Base-by-base conservation (phyloP, 805 yeast genomes). In the Lachancea cidri region DNA sequence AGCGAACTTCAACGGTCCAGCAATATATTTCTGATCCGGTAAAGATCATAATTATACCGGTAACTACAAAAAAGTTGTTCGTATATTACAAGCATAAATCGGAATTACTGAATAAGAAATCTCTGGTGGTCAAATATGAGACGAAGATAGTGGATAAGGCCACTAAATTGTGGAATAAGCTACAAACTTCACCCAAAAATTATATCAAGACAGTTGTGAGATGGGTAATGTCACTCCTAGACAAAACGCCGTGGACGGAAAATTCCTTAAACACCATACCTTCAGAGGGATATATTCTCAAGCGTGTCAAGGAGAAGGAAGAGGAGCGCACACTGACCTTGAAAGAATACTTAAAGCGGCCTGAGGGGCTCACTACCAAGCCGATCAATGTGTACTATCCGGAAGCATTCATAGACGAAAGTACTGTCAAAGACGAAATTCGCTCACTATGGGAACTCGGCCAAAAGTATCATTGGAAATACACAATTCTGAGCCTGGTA, bases 231-330 rank as follows among this genome's bases (percentile, higher is more conserved):
- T 60, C 58, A 41, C 68, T 83, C 30, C 60, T 88, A 49, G 73
- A 76, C 39, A 70, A 77, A 17, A 77, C 85, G 5, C 86, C 91
- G 2, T 89, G 91, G 76, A 79, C 81, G 49, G 98, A 89, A 55
- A 74, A 77, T 53, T 76, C 87, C 35, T 67, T 89, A 44, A 70
- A 78, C 45, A 75, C 91, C 2, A 75, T 91, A 17, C 97, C 98
- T 1, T 78, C 88, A 2, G 73, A 76, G 43, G 62, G 66, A 29
- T 67, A 81, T 27, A 72, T 85, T 62, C 62, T 79, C 50, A 58
- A 47, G 52, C 44, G 50, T 42, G 52, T 47, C 36, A 38, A 46
- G 42, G 41, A 41, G 30, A 45, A 39, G 24, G 48, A 43, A 30
- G 46, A 44, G 38, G 52, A 41, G 35, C 42, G 41, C 17, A 51